Percentiles rank a stretch among this genome's conserved stretches.
phyloP scores from a whole-genome alignment of 169 alveolate genomes.

The Eimeria brunetti region DNA sequence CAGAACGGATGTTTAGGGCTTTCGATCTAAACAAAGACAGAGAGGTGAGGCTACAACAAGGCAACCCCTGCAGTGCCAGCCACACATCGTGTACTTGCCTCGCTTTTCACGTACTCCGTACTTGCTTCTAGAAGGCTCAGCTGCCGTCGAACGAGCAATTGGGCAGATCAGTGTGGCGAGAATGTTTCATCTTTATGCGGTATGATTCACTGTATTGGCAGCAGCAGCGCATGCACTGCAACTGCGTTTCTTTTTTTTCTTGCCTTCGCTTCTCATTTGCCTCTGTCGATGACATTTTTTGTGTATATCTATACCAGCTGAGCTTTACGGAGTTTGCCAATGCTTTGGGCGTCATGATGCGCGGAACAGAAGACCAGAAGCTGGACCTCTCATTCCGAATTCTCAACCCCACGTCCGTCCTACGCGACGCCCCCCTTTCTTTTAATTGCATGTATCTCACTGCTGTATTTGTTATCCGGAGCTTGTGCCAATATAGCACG shows the following conservation, averaged over 20 bases:
- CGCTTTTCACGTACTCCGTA: neutral
- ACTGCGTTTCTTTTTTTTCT: neutral
- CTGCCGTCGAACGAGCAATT: neutral
- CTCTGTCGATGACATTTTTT: neutral
- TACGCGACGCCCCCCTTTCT: neutral
- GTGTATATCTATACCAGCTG: conserved; percentile 32
- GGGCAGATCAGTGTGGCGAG: neutral
- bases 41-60: conserved; percentile 9
- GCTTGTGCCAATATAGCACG: neutral
- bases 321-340: conserved; percentile 81
- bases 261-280: neutral
- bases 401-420: conserved; percentile 71
- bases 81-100: neutral
- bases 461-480: neutral
- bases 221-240: neutral
- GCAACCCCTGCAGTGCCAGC: neutral
- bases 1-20: conserved; percentile 82
- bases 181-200: neutral
- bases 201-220: neutral
- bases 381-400: conserved; percentile 80
- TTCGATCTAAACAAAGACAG: conserved; percentile 80
- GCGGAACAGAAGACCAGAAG: conserved; percentile 82
- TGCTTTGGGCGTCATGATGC: conserved; percentile 82
- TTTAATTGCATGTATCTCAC: neutral
- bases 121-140: neutral